Evolutionary conservation across 257 asterid species (phyloP).

Genomic region (Lithospermum erythrorhizon): DNA sequence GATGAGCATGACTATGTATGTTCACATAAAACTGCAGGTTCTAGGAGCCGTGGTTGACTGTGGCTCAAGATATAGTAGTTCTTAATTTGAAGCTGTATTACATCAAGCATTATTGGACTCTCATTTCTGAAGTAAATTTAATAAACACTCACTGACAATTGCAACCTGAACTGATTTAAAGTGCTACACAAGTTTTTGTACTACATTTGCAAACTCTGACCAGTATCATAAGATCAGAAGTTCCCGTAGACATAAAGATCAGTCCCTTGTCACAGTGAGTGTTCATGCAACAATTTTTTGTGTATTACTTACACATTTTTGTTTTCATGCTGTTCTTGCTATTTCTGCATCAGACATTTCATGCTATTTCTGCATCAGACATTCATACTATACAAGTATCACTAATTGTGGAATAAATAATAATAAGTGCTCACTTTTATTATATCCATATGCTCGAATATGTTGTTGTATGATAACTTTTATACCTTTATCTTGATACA

Average conservation of each 20-base stretch:
- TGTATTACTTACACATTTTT: neutral
- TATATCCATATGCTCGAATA: neutral
- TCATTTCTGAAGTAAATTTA: slow-evolving; percentile 33
- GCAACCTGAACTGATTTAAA: slow-evolving; percentile 39
- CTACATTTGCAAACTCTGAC: slow-evolving; percentile 29
- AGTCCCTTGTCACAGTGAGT: slow-evolving; percentile 51
- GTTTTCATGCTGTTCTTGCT: neutral
- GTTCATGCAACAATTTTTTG: slow-evolving; percentile 4
- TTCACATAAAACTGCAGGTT: slow-evolving; percentile 67
- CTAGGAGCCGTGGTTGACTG: slow-evolving; percentile 54
- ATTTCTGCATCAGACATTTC: neutral
- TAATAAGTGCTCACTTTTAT: neutral
- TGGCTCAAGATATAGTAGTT: slow-evolving; percentile 46
- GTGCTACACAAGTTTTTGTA: slow-evolving; percentile 48
- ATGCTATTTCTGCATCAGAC: neutral
- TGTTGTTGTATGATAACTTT: neutral
- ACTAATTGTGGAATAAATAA: neutral
- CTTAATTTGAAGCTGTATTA: slow-evolving; percentile 40
- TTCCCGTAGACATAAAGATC: slow-evolving; percentile 27
- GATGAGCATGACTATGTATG: slow-evolving; percentile 15
- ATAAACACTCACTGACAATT: slow-evolving; percentile 36
- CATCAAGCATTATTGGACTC: slow-evolving; percentile 22
- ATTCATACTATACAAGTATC: neutral
- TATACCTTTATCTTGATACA: neutral
- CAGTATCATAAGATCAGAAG: slow-evolving; percentile 31